Conservation (phyloP, 129 eudicot genomes). For the Helianthus annuus region HanXRQr2.0-SUNRISE NC_035436.2:147542911-147543410, state of each 20-base stretch:
- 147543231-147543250: background rate
- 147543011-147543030: conserved; percentile 29
- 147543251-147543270: background rate
- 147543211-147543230: background rate
- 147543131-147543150: conserved; percentile 2
- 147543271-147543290: background rate
- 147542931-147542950: conserved; percentile 41
- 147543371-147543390: background rate
- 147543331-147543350: background rate
- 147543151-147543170: conserved; percentile 1
- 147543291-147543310: background rate
- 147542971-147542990: conserved; percentile 14
- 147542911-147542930: conserved; percentile 24
- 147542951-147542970: conserved; percentile 38
- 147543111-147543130: conserved; percentile 8
- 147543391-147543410: too few species aligned
- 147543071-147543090: conserved; percentile 19
- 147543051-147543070: conserved; percentile 36
- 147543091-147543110: conserved; percentile 7
- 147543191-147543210: background rate
- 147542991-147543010: conserved; percentile 13
- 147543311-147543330: background rate
- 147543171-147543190: conserved; percentile 3
- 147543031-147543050: conserved; percentile 30
- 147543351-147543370: background rate